Percentiles rank a stretch among this genome's conserved stretches.
These are phyloP conservation scores for Arthroderma sp. DNA, from an alignment of 2,329 filamentous ascomycete species.

Conservation along the genomic window DNA sequence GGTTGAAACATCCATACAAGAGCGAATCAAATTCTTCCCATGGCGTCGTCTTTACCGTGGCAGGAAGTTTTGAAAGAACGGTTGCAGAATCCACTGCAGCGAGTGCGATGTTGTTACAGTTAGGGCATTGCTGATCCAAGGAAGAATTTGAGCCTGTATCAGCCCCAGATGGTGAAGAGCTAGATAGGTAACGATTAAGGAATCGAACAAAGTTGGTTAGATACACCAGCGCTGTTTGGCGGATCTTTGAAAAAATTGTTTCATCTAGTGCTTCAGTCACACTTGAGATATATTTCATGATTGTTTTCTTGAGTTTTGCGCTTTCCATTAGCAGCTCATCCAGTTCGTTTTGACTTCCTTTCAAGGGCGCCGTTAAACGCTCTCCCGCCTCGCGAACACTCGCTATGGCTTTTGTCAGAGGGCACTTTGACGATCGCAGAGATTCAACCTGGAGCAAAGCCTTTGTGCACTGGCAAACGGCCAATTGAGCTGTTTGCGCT, in stretches of 20 bases:
- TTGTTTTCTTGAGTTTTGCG: conserved; percentile 29
- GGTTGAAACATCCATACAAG: conserved; percentile 23
- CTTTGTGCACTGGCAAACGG: conserved; percentile 27
- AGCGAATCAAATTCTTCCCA: conserved; percentile 28
- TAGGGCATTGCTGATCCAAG: conserved; percentile 19
- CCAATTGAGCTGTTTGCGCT: conserved; percentile 22
- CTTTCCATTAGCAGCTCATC: conserved; percentile 32
- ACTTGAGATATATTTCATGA: conserved; percentile 18
- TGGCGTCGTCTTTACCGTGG: conserved; percentile 22
- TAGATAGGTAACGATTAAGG: conserved; percentile 28
- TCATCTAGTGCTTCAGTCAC: conserved; percentile 13
- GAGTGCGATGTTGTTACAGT: conserved; percentile 25
- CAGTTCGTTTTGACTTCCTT: conserved; percentile 28
- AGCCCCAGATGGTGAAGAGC: conserved; percentile 15
- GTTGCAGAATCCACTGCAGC: conserved; percentile 29
- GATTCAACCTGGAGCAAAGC: conserved; percentile 25
- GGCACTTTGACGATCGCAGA: conserved; percentile 15
- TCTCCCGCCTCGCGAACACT: conserved; percentile 22
- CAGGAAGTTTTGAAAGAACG: conserved; percentile 26
- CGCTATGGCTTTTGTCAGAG: conserved; percentile 12
- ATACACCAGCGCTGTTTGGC: conserved; percentile 22
- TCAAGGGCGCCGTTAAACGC: conserved; percentile 23
- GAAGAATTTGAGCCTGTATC: conserved; percentile 19
- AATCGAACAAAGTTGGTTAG: conserved; percentile 28
- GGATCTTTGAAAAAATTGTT: conserved; percentile 9